A percentile compares a stretch with the other conserved stretches of the same genome.
These are phyloP conservation scores for Vigna angularis DNA, from an alignment of 306 rosid genomes.

Conservation along the genomic window DNA sequence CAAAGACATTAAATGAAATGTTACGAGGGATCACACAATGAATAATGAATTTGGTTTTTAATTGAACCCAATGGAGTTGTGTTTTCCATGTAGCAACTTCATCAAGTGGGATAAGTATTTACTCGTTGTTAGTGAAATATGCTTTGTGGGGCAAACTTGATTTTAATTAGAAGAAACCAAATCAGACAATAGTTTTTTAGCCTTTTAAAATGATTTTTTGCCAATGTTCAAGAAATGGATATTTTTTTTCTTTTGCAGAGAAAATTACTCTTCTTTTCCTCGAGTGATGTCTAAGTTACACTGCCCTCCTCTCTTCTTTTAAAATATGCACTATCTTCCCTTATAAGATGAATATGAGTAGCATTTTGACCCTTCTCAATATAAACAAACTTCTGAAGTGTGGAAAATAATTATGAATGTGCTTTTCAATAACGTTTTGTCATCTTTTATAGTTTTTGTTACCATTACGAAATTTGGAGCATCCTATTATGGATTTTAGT, in stretches of 20 bases:
- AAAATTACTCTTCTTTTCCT: not conserved
- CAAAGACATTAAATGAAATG: not conserved
- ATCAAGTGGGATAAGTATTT: no score
- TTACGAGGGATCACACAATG: not conserved
- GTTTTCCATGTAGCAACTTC: not conserved
- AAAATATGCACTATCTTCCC: not conserved
- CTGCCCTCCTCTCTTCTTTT: not conserved
- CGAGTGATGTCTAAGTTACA: not conserved
- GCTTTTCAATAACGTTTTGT: not conserved
- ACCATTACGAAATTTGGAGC: not conserved
- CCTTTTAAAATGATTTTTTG: not conserved
- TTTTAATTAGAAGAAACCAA: not conserved
- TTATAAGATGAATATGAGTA: not conserved
- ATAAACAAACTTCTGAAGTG: not conserved
- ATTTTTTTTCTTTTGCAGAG: not conserved
- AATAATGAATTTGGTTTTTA: not conserved
- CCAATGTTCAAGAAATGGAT: not conserved
- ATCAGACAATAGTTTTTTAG: not conserved
- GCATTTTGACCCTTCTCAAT: not conserved
- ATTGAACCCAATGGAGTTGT: not conserved
- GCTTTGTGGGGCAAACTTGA: not conserved
- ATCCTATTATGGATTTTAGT: not conserved
- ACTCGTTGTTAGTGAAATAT: not conserved
- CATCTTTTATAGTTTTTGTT: not conserved
- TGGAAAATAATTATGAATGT: not conserved